These are phyloP conservation scores for Arthrobotrys sinensis DNA, from an alignment of 2,329 filamentous ascomycete genomes.

Conservation along the genomic window DNA sequence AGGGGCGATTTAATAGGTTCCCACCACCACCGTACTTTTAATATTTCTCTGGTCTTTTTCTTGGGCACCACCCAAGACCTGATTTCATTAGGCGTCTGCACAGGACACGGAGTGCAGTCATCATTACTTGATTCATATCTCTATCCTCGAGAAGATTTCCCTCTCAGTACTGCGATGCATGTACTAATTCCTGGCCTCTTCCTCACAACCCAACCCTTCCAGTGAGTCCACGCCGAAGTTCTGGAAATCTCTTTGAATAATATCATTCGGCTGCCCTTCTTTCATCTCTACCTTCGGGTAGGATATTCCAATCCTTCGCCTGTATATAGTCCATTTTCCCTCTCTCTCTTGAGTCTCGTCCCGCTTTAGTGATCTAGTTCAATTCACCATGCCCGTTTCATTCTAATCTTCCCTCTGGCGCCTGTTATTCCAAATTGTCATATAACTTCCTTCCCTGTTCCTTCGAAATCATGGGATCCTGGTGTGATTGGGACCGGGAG, in stretches of 20 bases:
- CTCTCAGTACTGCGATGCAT: not conserved
- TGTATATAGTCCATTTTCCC: conserved; percentile 1
- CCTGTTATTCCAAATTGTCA: too few relatives aligned
- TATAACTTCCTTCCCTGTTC: not conserved
- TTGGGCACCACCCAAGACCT: not conserved
- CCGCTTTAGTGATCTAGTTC: not conserved
- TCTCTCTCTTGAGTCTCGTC: not conserved
- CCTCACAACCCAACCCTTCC: not conserved
- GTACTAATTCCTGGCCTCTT: not conserved
- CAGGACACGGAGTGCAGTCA: not conserved
- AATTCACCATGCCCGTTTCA: not conserved
- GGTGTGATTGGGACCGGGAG: too few relatives aligned
- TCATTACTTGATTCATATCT: not conserved
- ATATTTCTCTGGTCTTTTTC: not conserved
- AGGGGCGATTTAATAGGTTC: not conserved
- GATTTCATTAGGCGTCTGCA: not conserved
- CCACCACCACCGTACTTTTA: not conserved
- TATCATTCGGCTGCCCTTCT: not conserved
- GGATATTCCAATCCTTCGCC: not conserved
- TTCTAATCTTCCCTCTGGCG: too few relatives aligned
- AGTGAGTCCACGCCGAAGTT: not conserved
- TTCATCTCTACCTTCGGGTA: not conserved
- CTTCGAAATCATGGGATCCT: not conserved
- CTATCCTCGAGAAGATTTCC: not conserved
- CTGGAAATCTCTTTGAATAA: not conserved